Percentiles rank a stretch among this genome's conserved stretches.
These are phyloP conservation scores for Claviceps cyperi DNA, from an alignment of 2,329 filamentous ascomycete genomes.

Conservation along the genomic window DNA sequence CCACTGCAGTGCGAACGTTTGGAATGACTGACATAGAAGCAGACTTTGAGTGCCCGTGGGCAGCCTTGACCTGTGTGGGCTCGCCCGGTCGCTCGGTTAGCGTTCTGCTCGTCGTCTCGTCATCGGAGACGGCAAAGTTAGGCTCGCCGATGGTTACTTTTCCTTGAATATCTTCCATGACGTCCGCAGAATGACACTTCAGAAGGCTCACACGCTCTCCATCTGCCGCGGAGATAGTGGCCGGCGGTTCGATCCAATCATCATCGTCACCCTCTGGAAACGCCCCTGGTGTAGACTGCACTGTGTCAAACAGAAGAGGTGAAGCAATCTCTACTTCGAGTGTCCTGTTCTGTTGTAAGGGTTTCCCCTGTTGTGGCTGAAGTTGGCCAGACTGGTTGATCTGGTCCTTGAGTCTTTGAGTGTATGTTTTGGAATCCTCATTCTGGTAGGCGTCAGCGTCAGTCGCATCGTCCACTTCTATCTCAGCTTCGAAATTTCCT, in stretches of 20 bases:
- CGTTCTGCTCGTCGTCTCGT: neutral
- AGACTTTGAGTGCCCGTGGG: neutral
- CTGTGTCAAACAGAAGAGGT: slow-evolving; percentile 13
- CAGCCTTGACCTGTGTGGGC: slow-evolving; percentile 4
- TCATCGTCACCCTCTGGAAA: slow-evolving; percentile 48
- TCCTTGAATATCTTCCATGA: slow-evolving; percentile 41
- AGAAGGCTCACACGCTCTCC: slow-evolving; percentile 34
- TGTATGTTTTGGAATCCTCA: slow-evolving; percentile 61
- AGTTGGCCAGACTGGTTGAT: slow-evolving; percentile 60
- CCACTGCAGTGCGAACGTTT: slow-evolving; percentile 7
- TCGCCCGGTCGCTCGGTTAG: neutral
- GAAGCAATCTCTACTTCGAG: slow-evolving; percentile 17
- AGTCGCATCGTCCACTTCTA: slow-evolving; percentile 34
- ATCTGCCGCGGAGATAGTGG: slow-evolving; percentile 12
- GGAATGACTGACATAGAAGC: slow-evolving; percentile 43
- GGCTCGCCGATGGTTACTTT: slow-evolving; percentile 33
- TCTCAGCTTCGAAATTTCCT: slow-evolving; percentile 36
- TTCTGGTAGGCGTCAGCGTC: slow-evolving; percentile 23
- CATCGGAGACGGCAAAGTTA: slow-evolving; percentile 15
- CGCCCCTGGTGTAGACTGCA: slow-evolving; percentile 40
- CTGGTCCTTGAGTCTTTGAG: slow-evolving; percentile 80
- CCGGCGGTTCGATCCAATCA: slow-evolving; percentile 47
- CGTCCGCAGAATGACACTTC: slow-evolving; percentile 48
- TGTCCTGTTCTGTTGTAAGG: slow-evolving; percentile 18
- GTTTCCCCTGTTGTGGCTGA: slow-evolving; percentile 30